Evolutionary conservation across 768 basidiomycete species (phyloP), one percentile per base, ranked within the genome.

Genomic region (Lactarius tabidus): DNA sequence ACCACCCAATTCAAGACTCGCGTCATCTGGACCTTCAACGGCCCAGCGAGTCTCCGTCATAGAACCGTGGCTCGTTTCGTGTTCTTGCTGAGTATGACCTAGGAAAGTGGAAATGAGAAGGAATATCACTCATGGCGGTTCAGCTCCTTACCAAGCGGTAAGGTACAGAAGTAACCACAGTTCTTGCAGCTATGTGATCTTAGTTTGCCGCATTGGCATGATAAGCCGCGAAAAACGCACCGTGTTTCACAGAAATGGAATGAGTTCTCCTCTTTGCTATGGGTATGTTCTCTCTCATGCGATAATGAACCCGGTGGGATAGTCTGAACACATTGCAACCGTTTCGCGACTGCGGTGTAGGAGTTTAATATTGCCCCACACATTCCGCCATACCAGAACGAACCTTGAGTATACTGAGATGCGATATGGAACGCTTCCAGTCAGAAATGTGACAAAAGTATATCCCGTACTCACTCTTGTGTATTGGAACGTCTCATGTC

Each of bases 11-110:
- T 87, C 86, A 0, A 86, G 61, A 1, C 75, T 72, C 3, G 78
- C 77, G 18, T 79, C 83, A 9, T 85, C 81, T 1, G 79, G 80
- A 0, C 82, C 84, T 57, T 85, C 84, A 5, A 86, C 71, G 0
- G 80, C 76, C 87, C 87, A 88, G 43, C 78, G 76, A 0, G 84
- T 82, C 60, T 76, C 77, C 0, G 84, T 82, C 85, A 87, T 87
- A 0, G 84, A 85, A 10, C 86, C 87, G 58, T 88, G 86, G 18
- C 77, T 77, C 0, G 86, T 88, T 53, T 86, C 85, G 52, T 88
- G 86, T 52, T 85, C 82, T 68, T 81, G 77, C 65, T 87, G 84
- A 1, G 83, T 58, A 65, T 88, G 86, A 0, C 82, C 86, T 87
- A 52, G 29, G 38, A 26, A 36, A 3, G 6, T 28, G 20, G 18